A percentile compares a stretch with the other conserved stretches of the same genome.
phyloP scores from a whole-genome alignment of 2,329 filamentous ascomycete genomes.

The Lasiodiplodia sp. region DNA sequence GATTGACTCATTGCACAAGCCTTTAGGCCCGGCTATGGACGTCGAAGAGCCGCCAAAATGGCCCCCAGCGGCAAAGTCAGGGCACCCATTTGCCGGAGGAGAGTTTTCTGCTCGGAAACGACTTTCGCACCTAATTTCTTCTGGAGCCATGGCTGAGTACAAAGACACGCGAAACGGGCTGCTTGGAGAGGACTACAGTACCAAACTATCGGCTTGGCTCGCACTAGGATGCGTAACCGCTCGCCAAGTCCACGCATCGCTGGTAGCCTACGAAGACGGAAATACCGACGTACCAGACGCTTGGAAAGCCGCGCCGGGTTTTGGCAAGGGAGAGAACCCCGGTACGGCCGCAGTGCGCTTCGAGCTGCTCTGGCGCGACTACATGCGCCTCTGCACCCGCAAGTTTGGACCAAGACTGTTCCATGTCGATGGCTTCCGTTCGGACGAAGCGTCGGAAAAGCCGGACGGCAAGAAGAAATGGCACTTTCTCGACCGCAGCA shows the following conservation, averaged over 20 bases:
- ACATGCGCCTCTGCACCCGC: conserved; percentile 77
- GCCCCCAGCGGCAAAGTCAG: conserved; percentile 63
- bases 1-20: conserved; percentile 50
- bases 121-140: conserved; percentile 66
- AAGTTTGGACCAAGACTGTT: conserved; percentile 75
- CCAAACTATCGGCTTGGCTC: conserved; percentile 77
- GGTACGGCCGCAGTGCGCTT: conserved; percentile 74
- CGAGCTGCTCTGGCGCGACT: conserved; percentile 80
- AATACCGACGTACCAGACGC: conserved; percentile 38
- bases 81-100: conserved; percentile 74
- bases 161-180: conserved; percentile 76
- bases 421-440: conserved; percentile 68
- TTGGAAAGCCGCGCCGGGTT: conserved; percentile 59
- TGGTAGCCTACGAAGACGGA: conserved; percentile 74
- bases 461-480: conserved; percentile 37
- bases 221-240: conserved; percentile 76
- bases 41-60: conserved; percentile 61
- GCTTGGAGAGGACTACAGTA: conserved; percentile 74
- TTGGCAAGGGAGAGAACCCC: conserved; percentile 73
- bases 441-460: conserved; percentile 51
- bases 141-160: conserved; percentile 69
- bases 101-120: conserved; percentile 67
- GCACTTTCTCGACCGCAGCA: conserved; percentile 37
- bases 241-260: conserved; percentile 73
- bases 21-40: conserved; percentile 58